Percentiles rank a stretch among this genome's conserved stretches.
Conservation (phyloP, 2,329 filamentous ascomycete genomes). For the Graphiopsis chlorocephala region DNA sequence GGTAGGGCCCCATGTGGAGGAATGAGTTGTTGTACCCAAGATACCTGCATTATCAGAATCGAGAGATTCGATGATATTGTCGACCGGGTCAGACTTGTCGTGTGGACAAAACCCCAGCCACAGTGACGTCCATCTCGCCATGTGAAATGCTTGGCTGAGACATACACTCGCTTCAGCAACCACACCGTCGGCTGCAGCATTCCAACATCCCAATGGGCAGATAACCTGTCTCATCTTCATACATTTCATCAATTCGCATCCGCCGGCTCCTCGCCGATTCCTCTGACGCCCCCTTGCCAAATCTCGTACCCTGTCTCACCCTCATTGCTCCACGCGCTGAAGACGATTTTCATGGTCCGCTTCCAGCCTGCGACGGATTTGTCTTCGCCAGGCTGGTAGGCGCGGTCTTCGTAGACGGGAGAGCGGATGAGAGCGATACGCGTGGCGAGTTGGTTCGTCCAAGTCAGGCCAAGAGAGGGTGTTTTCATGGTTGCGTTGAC, state of each 20-base stretch:
- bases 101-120: not conserved
- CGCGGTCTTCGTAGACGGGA: constrained; percentile 47
- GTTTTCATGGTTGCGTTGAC: constrained; percentile 62
- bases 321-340: constrained; percentile 69
- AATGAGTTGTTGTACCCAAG: not conserved
- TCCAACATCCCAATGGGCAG: not conserved
- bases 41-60: not conserved
- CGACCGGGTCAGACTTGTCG: not conserved
- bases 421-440: constrained; percentile 78
- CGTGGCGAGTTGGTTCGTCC: constrained; percentile 83
- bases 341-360: constrained; percentile 84
- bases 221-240: not conserved
- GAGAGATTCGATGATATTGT: too few species aligned
- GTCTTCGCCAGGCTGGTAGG: constrained; percentile 42
- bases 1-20: too few species aligned
- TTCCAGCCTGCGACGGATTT: constrained; percentile 59
- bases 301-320: constrained; percentile 72
- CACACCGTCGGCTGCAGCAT: not conserved
- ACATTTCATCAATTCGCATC: not conserved
- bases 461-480: constrained; percentile 81
- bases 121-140: not conserved
- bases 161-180: not conserved
- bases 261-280: not conserved
- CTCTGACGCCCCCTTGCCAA: constrained; percentile 58
- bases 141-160: not conserved